Evolutionary conservation across 2,329 filamentous ascomycete genomes (phyloP), one percentile per base, ranked within the genome.

Genomic region (Lecanicillium sp.): DNA sequence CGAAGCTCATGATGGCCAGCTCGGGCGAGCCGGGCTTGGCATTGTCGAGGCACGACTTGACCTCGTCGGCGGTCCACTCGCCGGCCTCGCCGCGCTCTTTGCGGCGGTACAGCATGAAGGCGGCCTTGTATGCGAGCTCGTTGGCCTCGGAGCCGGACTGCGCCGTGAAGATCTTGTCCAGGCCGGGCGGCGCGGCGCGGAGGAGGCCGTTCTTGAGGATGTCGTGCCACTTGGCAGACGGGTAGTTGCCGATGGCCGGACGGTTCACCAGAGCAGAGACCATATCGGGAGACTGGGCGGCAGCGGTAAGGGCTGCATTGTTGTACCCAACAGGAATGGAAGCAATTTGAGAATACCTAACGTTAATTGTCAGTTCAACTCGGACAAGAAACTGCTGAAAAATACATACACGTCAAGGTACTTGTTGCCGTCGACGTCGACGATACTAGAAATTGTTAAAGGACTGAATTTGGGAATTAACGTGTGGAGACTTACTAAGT

Each of bases 271-370:
- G 68, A 36, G 85, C 79, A 45, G 74, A 81, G 56, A 77, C 74
- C 84, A 90, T 89, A 62, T 89, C 82, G 32, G 81, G 79, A 24
- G 83, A 83, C 49, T 74, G 73, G 35, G 84, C 83, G 30, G 82
- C 82, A 55, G 76, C 69, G 54, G 80, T 72, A 52, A 91, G 77
- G 44, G 77, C 67, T 10, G 83, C 75, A 67, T 90, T 90, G 75
- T 84, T 90, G 76, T 91, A 90, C 53, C 87, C 87, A 41, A 91
- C 80, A 9, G 87, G 85, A 57, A 91, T 90, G 20, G 86, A 90
- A 50, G 87, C 87, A 62, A 91, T 90, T 67, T 90, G 87, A 43
- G 87, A 83, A 65, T 88, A 87, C 48, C 78, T 80, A 53, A 23
- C 2, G 6, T 17, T 2, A 14, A 32, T 20, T 24, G 23, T n/a